These are phyloP conservation scores for Emericellopsis atlantica DNA, from an alignment of 2,329 filamentous ascomycete species.

Conservation along the genomic window DNA sequence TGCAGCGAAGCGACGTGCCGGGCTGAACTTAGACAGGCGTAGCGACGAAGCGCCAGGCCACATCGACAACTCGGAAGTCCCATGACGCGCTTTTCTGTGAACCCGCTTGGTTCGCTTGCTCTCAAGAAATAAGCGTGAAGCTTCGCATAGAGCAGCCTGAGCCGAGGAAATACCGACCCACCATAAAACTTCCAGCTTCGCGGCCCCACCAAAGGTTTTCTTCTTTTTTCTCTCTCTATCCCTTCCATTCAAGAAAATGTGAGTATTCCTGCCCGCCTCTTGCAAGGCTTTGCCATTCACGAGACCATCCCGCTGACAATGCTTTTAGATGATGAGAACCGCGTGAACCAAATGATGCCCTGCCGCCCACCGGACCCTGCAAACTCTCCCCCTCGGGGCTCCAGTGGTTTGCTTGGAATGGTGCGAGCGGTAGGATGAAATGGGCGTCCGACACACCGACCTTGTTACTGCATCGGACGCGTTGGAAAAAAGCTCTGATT, in stretches of 20 bases:
- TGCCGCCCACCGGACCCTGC: conserved; percentile 51
- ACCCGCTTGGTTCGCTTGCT: not conserved
- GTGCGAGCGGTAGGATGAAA: conserved; percentile 69
- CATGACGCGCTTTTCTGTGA: conserved; percentile 5
- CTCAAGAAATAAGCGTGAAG: no score
- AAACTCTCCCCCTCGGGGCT: conserved; percentile 82
- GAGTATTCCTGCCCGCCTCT: conserved; percentile 29
- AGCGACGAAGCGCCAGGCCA: conserved; percentile 8
- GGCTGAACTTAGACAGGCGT: conserved; percentile 10
- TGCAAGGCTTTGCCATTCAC: not conserved
- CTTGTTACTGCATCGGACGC: conserved; percentile 98
- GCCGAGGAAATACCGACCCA: conserved; percentile 7
- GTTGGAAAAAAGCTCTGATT: conserved; percentile 93
- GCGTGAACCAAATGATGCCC: conserved; percentile 85
- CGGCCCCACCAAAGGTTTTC: conserved; percentile 17
- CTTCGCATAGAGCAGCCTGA: not conserved
- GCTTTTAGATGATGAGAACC: conserved; percentile 94
- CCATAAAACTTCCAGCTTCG: conserved; percentile 21
- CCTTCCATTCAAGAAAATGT: conserved; percentile 99
- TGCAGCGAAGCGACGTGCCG: no score
- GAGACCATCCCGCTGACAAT: not conserved
- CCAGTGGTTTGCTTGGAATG: conserved; percentile 68
- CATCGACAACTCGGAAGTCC: conserved; percentile 12
- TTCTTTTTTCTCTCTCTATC: conserved; percentile 53
- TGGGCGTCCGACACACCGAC: conserved; percentile 97